A percentile compares a stretch with the other conserved stretches of the same genome.
Evolutionary conservation across 805 yeast genomes (phyloP).

Genomic region (Candida succiphila): DNA sequence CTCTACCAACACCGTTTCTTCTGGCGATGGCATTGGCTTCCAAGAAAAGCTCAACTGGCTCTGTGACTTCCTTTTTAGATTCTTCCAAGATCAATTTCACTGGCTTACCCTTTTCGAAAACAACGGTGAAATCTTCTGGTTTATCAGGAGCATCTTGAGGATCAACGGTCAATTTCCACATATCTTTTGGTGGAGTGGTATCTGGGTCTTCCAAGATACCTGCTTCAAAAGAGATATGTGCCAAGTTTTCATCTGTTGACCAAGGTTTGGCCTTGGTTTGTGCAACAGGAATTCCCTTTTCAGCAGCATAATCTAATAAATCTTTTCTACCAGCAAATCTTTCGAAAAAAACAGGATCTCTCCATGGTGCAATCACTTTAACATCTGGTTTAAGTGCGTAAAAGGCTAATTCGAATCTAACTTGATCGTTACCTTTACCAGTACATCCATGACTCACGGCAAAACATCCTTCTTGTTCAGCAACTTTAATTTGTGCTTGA

Average conservation of each 20-base stretch:
- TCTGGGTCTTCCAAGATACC: conserved; percentile 99
- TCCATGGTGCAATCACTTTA: conserved; percentile 97
- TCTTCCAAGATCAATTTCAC: conserved; percentile 63
- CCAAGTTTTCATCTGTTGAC: conserved; percentile 99
- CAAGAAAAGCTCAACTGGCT: conserved; percentile 85
- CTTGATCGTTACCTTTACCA: conserved; percentile 99
- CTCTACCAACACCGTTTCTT: conserved; percentile 99
- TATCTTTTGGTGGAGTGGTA: conserved; percentile 98
- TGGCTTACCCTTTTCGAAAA: conserved; percentile 82
- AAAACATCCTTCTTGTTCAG: conserved; percentile 95
- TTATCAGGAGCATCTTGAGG: conserved; percentile 90
- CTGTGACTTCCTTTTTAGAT: conserved; percentile 51
- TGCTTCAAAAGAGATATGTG: conserved; percentile 98
- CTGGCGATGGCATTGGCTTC: conserved; percentile 93
- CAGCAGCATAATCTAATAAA: conserved; percentile 85
- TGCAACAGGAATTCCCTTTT: conserved; percentile 85
- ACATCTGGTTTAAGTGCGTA: conserved; percentile 98
- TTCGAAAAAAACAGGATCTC: conserved; percentile 90
- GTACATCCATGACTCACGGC: conserved; percentile 99
- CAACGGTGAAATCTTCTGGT: conserved; percentile 83
- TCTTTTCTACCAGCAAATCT: conserved; percentile 98
- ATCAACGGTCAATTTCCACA: conserved; percentile 98
- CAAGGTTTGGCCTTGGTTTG: conserved; percentile 99
- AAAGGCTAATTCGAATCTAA: conserved; percentile 93
- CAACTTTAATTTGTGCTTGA: conserved; percentile 94